These are phyloP conservation scores for Colletotrichum filicis DNA, from an alignment of 2,329 filamentous ascomycete genomes.

Conservation along the genomic window DNA sequence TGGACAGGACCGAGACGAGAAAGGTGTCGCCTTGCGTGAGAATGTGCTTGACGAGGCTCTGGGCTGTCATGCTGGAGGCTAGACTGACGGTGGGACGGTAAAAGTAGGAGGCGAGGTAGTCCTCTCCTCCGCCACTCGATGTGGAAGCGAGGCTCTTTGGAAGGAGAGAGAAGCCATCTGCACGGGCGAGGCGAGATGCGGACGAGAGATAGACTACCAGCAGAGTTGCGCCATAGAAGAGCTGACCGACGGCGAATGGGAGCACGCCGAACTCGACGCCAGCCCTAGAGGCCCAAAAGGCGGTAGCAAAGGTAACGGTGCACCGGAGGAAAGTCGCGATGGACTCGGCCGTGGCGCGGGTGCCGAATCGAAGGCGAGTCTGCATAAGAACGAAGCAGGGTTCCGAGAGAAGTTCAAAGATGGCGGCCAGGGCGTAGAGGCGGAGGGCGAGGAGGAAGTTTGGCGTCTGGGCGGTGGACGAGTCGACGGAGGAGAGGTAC, in stretches of 20 bases:
- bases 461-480: conserved; percentile 65
- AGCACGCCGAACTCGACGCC: conserved; percentile 76
- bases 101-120: conserved; percentile 71
- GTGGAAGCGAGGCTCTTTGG: conserved; percentile 50
- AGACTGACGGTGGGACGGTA: conserved; percentile 77
- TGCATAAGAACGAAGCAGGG: conserved; percentile 91
- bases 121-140: not conserved
- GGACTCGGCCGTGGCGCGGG: conserved; percentile 86
- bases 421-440: conserved; percentile 66
- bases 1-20: conserved; percentile 82
- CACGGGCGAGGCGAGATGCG: conserved; percentile 65
- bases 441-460: conserved; percentile 68
- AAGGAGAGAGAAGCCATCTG: conserved; percentile 76
- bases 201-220: conserved; percentile 76
- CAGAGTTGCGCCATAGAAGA: conserved; percentile 78
- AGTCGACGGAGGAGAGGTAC: conserved; percentile 68
- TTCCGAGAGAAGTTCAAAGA: conserved; percentile 85
- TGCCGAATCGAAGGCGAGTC: conserved; percentile 81
- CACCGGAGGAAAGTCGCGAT: conserved; percentile 83
- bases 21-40: conserved; percentile 95
- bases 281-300: conserved; percentile 68
- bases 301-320: conserved; percentile 76
- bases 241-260: conserved; percentile 89
- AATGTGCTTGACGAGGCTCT: conserved; percentile 91
- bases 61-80: conserved; percentile 84